Percentiles rank a stretch among this genome's conserved stretches.
Conservation (phyloP, 371 early-diverging fungal species). For the Actinomortierella wolfii region DNA sequence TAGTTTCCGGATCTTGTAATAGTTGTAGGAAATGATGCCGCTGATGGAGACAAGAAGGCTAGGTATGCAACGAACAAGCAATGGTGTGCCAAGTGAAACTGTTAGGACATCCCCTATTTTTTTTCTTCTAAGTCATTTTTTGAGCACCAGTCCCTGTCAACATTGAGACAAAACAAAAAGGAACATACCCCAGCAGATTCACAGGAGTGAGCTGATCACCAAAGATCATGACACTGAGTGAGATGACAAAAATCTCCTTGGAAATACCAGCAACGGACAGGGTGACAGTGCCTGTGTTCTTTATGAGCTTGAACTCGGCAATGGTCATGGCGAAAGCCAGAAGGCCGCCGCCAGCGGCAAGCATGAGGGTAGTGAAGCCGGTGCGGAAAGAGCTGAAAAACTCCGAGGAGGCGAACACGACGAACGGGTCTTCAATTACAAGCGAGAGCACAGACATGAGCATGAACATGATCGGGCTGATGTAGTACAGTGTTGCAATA, state of each 20-base stretch:
- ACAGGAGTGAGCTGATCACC: slow-evolving; percentile 58
- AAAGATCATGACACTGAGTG: slow-evolving; percentile 60
- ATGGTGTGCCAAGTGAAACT: too few relatives aligned
- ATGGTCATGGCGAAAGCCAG: slow-evolving; percentile 89
- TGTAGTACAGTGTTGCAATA: slow-evolving; percentile 75
- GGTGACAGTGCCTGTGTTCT: slow-evolving; percentile 83
- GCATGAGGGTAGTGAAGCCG: slow-evolving; percentile 48
- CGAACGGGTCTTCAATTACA: slow-evolving; percentile 65
- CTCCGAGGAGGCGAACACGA: slow-evolving; percentile 50
- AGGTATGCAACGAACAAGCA: slow-evolving; percentile 2
- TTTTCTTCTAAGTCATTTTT: neutral
- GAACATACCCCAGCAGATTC: slow-evolving; percentile 55
- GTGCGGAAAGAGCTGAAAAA: slow-evolving; percentile 52
- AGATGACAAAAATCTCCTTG: slow-evolving; percentile 68
- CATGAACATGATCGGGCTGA: slow-evolving; percentile 79
- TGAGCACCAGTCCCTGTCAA: neutral
- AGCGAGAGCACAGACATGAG: slow-evolving; percentile 58
- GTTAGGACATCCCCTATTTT: neutral
- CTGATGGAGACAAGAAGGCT: slow-evolving; percentile 62
- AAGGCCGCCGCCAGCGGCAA: slow-evolving; percentile 78
- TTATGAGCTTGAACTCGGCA: slow-evolving; percentile 82
- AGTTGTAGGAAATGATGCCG: slow-evolving; percentile 64
- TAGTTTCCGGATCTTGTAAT: slow-evolving; percentile 51
- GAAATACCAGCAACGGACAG: slow-evolving; percentile 89
- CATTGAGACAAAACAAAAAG: neutral